These are phyloP conservation scores for Vicia faba DNA, from an alignment of 306 rosid species.

Conservation along the genomic window DNA sequence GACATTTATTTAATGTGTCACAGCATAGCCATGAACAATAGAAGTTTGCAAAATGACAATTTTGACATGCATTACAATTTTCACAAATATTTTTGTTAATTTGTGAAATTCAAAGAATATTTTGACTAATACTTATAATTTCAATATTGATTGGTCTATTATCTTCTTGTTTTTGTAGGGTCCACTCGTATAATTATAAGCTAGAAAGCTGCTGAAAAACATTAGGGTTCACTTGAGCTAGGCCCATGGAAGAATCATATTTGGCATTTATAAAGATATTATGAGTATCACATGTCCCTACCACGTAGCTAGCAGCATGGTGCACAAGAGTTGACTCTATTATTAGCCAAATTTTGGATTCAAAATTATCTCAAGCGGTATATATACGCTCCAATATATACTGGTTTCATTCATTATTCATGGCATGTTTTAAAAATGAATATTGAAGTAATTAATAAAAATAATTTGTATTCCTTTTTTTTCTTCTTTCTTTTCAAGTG, in stretches of 20 bases:
- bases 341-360: background rate
- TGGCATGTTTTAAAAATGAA: background rate
- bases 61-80: too few relatives aligned
- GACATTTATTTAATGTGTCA: too few relatives aligned
- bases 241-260: background rate
- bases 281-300: background rate
- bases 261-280: background rate
- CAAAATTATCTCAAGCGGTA: background rate
- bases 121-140: too few relatives aligned
- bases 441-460: background rate
- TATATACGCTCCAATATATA: background rate
- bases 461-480: background rate
- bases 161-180: too few relatives aligned
- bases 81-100: too few relatives aligned
- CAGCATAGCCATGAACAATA: too few relatives aligned
- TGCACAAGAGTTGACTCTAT: conserved; percentile 12
- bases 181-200: background rate
- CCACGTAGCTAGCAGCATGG: background rate
- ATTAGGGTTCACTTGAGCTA: background rate
- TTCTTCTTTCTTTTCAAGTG: background rate
- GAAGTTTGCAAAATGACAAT: too few relatives aligned
- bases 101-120: too few relatives aligned
- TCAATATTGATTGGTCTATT: too few relatives aligned
- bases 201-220: background rate
- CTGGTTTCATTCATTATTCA: background rate